phyloP scores from a whole-genome alignment of 2,329 filamentous ascomycete genomes.

The Dactylella cylindrospora region DNA sequence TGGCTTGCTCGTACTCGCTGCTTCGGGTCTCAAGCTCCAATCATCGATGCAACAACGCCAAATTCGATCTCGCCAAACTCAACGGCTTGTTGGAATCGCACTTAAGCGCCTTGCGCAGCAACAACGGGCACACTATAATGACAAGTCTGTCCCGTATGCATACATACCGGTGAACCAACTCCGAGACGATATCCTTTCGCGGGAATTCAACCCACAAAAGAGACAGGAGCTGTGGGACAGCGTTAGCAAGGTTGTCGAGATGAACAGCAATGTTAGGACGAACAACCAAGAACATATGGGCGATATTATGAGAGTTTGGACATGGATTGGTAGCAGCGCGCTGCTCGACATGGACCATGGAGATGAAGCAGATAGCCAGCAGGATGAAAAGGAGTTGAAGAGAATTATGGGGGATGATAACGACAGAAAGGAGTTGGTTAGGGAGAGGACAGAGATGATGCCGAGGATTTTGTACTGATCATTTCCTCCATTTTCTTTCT shows the following conservation, averaged over 20 bases:
- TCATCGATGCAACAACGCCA: constrained; percentile 64
- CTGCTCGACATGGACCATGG: constrained; percentile 20
- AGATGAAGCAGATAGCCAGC: constrained; percentile 14
- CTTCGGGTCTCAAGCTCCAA: constrained; percentile 20
- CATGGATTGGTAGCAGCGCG: constrained; percentile 65
- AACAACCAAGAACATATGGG: constrained; percentile 67
- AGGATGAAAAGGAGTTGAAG: constrained; percentile 31
- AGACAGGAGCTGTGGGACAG: constrained; percentile 81
- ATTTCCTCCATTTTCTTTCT: neutral
- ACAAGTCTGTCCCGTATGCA: constrained; percentile 63
- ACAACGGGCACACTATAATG: constrained; percentile 72
- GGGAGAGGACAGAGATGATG: constrained; percentile 51
- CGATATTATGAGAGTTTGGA: constrained; percentile 65
- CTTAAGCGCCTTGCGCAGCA: constrained; percentile 80
- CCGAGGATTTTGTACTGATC: constrained; percentile 35
- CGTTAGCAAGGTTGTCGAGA: constrained; percentile 82
- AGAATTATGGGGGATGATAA: constrained; percentile 28
- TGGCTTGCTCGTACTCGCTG: constrained; percentile 51
- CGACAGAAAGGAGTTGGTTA: constrained; percentile 45
- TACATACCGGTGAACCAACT: constrained; percentile 87
- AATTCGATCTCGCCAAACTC: constrained; percentile 59
- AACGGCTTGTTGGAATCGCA: constrained; percentile 72
- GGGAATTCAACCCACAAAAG: constrained; percentile 73
- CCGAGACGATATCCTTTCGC: constrained; percentile 82
- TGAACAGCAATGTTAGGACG: constrained; percentile 86